Evolutionary conservation across 768 basidiomycete genomes (phyloP).

Genomic region (Peribolospora kevripleyi): DNA sequence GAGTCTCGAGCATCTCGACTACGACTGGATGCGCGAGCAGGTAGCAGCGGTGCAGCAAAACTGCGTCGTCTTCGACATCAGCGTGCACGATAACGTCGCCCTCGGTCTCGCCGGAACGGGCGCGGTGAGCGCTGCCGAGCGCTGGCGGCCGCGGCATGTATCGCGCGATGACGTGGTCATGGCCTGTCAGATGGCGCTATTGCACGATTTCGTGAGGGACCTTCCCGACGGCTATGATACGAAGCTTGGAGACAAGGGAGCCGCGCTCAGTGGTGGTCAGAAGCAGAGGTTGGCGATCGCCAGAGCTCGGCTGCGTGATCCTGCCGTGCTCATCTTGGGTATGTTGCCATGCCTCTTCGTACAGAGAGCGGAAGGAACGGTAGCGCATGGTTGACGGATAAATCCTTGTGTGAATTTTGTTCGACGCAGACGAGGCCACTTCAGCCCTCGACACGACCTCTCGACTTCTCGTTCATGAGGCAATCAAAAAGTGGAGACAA

Average conservation of each 20-base stretch:
- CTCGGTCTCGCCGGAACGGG: slow-evolving; percentile 37
- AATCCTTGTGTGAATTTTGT: neutral
- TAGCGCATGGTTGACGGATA: neutral
- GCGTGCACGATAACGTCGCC: slow-evolving; percentile 63
- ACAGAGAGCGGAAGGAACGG: neutral
- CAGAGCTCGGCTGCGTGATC: slow-evolving; percentile 58
- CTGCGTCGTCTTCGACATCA: slow-evolving; percentile 49
- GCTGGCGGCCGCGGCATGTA: slow-evolving; percentile 28
- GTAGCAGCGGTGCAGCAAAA: slow-evolving; percentile 59
- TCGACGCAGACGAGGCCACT: slow-evolving; percentile 25
- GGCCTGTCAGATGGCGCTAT: slow-evolving; percentile 58
- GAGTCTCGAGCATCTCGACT: slow-evolving; percentile 47
- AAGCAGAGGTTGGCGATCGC: slow-evolving; percentile 75
- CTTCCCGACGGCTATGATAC: slow-evolving; percentile 82
- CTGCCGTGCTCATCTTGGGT: slow-evolving; percentile 77
- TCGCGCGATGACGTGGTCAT: slow-evolving; percentile 45
- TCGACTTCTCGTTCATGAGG: slow-evolving; percentile 52
- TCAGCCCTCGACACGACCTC: slow-evolving; percentile 56
- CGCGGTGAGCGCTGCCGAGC: slow-evolving; percentile 14
- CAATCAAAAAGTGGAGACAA: slow-evolving; percentile 37
- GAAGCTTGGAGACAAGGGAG: slow-evolving; percentile 43
- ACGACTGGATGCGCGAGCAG: slow-evolving; percentile 38
- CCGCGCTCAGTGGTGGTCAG: slow-evolving; percentile 57
- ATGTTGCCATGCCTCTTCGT: slow-evolving; percentile 16
- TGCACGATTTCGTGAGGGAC: slow-evolving; percentile 64